A percentile compares a stretch with the other conserved stretches of the same genome.
These are phyloP conservation scores for Diphasiastrum complanatum DNA, from an alignment of 83 land plant genomes.

Conservation along the genomic window DNA sequence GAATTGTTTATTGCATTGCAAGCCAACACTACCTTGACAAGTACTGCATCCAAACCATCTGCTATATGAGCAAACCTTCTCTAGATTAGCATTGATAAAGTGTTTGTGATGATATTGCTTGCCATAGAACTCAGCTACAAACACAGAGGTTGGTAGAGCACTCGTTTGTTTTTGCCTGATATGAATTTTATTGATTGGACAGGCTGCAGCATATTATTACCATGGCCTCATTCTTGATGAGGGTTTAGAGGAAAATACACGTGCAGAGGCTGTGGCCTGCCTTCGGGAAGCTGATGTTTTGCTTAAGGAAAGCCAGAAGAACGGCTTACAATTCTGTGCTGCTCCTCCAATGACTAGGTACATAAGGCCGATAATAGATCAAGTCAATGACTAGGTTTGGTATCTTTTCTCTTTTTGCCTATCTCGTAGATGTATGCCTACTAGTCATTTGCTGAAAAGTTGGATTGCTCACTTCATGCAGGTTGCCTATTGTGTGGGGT, in stretches of 20 bases:
- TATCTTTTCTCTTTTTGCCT: no score
- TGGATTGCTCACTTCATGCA: slow-evolving; percentile 18
- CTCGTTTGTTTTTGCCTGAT: no score
- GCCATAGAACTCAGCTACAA: no score
- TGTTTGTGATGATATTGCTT: no score
- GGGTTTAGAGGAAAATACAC: slow-evolving; percentile 44
- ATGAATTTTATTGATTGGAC: no score
- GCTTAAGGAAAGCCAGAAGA: slow-evolving; percentile 63
- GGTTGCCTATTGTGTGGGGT: slow-evolving; percentile 71
- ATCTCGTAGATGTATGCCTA: neutral
- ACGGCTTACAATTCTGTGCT: slow-evolving; percentile 45
- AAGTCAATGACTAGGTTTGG: no score
- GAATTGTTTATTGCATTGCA: no score
- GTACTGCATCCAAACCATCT: no score
- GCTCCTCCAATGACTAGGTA: slow-evolving; percentile 61
- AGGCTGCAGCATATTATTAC: slow-evolving; percentile 90
- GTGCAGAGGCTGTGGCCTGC: slow-evolving; percentile 54
- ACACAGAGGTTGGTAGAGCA: no score
- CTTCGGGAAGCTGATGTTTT: slow-evolving; percentile 61
- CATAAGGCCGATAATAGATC: neutral
- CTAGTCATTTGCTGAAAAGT: neutral
- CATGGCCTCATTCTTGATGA: slow-evolving; percentile 77
- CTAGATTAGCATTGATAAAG: no score
- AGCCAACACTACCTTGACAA: no score
- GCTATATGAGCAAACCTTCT: no score